Conservation (phyloP, 2,329 filamentous ascomycete species). For the Torrubiellomyces zombiae region DNA sequence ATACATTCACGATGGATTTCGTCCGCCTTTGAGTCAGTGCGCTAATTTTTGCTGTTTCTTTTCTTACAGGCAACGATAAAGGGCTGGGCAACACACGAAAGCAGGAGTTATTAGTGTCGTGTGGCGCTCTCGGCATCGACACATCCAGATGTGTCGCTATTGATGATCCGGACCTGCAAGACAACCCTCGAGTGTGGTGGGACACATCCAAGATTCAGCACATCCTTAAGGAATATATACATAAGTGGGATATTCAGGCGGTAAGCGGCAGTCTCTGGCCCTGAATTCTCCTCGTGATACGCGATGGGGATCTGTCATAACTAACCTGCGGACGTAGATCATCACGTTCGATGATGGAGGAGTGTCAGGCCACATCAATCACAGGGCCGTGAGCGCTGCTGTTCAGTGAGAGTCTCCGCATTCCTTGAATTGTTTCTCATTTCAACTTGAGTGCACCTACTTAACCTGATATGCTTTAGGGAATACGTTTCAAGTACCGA, state of each 20-base stretch:
- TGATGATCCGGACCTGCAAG: conserved; percentile 18
- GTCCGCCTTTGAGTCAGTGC: not conserved
- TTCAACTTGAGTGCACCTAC: too few relatives aligned
- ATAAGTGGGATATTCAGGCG: conserved; percentile 20
- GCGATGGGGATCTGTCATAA: not conserved
- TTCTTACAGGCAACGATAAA: conserved; percentile 12
- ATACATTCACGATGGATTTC: too few relatives aligned
- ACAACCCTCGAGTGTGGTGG: conserved; percentile 22
- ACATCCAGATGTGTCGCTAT: conserved; percentile 13
- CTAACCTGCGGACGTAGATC: conserved; percentile 10
- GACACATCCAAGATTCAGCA: conserved; percentile 15
- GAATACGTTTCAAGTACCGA: conserved; percentile 13
- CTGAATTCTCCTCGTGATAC: not conserved
- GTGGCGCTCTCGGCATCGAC: conserved; percentile 13
- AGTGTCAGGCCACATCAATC: conserved; percentile 22
- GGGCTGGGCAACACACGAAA: conserved; percentile 13
- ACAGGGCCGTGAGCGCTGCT: conserved; percentile 20
- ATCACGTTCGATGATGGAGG: conserved; percentile 23
- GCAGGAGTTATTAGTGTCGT: conserved; percentile 14
- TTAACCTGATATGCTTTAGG: conserved; percentile 6
- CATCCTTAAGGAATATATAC: conserved; percentile 16
- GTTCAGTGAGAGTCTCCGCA: conserved; percentile 21
- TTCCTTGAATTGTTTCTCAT: too few relatives aligned
- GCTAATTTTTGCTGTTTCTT: not conserved
- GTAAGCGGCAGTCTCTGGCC: conserved; percentile 10